Conservation (phyloP, 257 asterid species). For the Nicotiana attenuata region DNA sequence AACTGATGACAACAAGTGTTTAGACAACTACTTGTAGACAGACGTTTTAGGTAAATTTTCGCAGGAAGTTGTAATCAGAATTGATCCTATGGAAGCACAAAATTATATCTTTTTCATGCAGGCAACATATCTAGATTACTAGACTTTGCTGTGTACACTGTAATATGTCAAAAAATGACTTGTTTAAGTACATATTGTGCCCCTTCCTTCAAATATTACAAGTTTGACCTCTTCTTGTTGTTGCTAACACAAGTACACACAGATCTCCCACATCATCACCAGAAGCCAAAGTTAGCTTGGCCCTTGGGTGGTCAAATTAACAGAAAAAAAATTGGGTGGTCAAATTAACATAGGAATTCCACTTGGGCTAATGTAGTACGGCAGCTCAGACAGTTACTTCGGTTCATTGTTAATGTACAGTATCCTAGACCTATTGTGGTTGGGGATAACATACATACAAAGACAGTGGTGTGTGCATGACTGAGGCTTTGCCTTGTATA, state of each 20-base stretch:
- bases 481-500: neutral
- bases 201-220: neutral
- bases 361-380: neutral
- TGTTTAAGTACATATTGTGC: neutral
- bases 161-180: neutral
- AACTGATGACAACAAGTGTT: neutral
- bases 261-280: neutral
- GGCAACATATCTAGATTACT: neutral
- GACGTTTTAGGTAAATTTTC: neutral
- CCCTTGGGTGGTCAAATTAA: neutral
- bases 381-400: neutral
- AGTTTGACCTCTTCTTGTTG: neutral
- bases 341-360: neutral
- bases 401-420: neutral
- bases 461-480: neutral
- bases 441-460: neutral
- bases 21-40: neutral
- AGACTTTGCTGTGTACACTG: neutral
- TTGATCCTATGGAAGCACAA: neutral
- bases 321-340: neutral
- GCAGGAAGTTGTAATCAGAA: neutral
- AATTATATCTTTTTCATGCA: neutral
- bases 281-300: neutral
- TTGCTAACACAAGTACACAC: neutral
- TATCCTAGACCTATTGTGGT: neutral